Conservation (phyloP, 176 grass and related monocot genomes). For the Puccinellia tenuiflora region DNA sequence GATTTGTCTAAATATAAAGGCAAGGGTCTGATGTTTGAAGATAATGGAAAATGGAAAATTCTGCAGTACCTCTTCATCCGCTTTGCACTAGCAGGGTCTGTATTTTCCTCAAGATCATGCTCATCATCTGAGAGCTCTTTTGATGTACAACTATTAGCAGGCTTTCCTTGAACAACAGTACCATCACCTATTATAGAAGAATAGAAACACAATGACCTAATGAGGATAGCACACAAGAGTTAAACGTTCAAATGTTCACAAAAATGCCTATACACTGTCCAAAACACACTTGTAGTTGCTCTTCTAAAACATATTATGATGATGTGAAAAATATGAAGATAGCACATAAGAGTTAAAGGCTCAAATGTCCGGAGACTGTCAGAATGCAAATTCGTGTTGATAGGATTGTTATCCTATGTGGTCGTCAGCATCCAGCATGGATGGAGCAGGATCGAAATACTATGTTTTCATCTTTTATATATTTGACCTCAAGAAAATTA, state of each 20-base stretch:
- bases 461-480: neutral
- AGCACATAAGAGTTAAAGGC: neutral
- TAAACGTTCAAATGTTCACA: neutral
- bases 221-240: slow-evolving; percentile 4
- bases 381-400: neutral
- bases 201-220: slow-evolving; percentile 15
- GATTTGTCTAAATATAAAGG: neutral
- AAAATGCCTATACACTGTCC: neutral
- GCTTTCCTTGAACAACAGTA: slow-evolving; percentile 29
- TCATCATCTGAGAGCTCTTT: slow-evolving; percentile 60
- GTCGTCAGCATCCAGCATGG: neutral
- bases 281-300: neutral
- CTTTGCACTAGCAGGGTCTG: slow-evolving; percentile 43
- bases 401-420: neutral
- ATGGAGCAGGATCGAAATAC: slow-evolving; percentile 15
- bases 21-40: neutral
- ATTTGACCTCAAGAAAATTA: neutral
- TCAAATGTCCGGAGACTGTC: neutral
- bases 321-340: neutral
- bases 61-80: slow-evolving; percentile 57
- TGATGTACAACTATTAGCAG: slow-evolving; percentile 55
- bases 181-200: slow-evolving; percentile 26
- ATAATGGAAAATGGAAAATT: neutral
- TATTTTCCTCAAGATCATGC: slow-evolving; percentile 57
- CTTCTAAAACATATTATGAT: neutral